Conservation (phyloP, 2,329 filamentous ascomycete species). For the Fusarium zealandicum region DNA sequence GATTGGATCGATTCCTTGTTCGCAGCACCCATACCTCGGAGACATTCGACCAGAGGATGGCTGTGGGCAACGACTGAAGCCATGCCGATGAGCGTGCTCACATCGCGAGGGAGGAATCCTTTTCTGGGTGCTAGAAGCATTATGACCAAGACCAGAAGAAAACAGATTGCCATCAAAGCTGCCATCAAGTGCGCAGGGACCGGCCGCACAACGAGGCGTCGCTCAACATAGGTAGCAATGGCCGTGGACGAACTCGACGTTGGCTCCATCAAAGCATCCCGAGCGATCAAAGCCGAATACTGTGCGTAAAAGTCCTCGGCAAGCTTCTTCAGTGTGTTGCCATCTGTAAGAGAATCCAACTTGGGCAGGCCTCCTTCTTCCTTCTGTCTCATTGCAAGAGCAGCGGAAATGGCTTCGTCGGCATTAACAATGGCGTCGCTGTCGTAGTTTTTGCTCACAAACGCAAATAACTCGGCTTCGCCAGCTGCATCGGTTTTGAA, state of each 20-base stretch:
- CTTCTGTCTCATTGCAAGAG: slow-evolving; percentile 40
- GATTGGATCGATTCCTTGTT: slow-evolving; percentile 38
- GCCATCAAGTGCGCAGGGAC: slow-evolving; percentile 45
- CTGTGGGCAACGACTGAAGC: slow-evolving; percentile 49
- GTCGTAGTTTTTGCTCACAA: slow-evolving; percentile 29
- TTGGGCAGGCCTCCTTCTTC: slow-evolving; percentile 27
- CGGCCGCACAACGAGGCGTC: slow-evolving; percentile 43
- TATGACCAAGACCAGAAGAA: slow-evolving; percentile 31
- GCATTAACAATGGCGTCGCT: slow-evolving; percentile 39
- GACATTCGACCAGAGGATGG: slow-evolving; percentile 44
- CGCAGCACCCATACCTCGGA: slow-evolving; percentile 47
- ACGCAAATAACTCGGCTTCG: slow-evolving; percentile 5
- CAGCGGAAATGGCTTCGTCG: slow-evolving; percentile 46
- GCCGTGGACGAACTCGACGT: slow-evolving; percentile 31
- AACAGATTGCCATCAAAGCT: slow-evolving; percentile 39
- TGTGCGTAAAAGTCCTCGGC: slow-evolving; percentile 45
- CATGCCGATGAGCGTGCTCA: slow-evolving; percentile 45
- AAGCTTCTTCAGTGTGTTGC: slow-evolving; percentile 37
- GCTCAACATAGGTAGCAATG: slow-evolving; percentile 37
- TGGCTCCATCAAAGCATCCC: slow-evolving; percentile 42
- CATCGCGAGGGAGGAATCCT: slow-evolving; percentile 48
- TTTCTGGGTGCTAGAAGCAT: slow-evolving; percentile 39
- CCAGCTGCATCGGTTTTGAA: slow-evolving; percentile 13
- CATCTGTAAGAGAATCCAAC: slow-evolving; percentile 38
- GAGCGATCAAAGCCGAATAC: slow-evolving; percentile 46